These are phyloP conservation scores for Phyllosticta paracitricarpa DNA, from an alignment of 2,329 filamentous ascomycete genomes.

Conservation along the genomic window DNA sequence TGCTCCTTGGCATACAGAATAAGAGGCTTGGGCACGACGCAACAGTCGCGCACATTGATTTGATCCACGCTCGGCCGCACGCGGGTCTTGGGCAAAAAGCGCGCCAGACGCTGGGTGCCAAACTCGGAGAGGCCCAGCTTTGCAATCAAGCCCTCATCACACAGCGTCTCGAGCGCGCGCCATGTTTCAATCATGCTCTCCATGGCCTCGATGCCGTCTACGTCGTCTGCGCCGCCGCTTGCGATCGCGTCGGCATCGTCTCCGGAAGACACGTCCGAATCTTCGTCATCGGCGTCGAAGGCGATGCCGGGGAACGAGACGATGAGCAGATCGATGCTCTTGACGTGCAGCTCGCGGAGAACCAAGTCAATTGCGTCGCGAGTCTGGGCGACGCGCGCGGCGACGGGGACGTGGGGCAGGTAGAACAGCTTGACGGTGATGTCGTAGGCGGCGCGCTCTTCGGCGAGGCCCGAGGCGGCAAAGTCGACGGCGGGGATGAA, in stretches of 20 bases:
- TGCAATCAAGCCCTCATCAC: constrained; percentile 59
- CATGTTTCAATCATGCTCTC: constrained; percentile 59
- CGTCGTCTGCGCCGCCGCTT: constrained; percentile 18
- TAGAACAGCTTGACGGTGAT: constrained; percentile 96
- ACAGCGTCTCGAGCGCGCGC: constrained; percentile 59
- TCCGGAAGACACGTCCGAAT: constrained; percentile 50
- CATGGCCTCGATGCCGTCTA: constrained; percentile 41
- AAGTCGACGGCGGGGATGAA: constrained; percentile 74
- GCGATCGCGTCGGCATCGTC: constrained; percentile 10
- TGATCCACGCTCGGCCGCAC: constrained; percentile 79
- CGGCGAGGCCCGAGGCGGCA: constrained; percentile 58
- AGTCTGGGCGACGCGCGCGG: constrained; percentile 59
- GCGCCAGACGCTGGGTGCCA: constrained; percentile 69
- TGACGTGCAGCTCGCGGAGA: constrained; percentile 64
- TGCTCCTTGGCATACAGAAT: constrained; percentile 74
- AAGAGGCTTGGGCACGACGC: constrained; percentile 83
- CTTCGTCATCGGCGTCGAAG: constrained; percentile 88
- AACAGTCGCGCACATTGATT: constrained; percentile 94
- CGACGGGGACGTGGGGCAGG: constrained; percentile 58
- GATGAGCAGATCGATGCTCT: constrained; percentile 76
- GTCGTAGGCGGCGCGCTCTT: constrained; percentile 79
- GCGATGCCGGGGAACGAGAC: constrained; percentile 87
- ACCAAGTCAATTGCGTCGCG: constrained; percentile 72
- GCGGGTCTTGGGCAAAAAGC: constrained; percentile 61
- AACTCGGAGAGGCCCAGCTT: constrained; percentile 86